Percentiles rank a stretch among this genome's conserved stretches.
These are phyloP conservation scores for Blastobotrys indianensis DNA, from an alignment of 1,139 yeast species.

Conservation along the genomic window DNA sequence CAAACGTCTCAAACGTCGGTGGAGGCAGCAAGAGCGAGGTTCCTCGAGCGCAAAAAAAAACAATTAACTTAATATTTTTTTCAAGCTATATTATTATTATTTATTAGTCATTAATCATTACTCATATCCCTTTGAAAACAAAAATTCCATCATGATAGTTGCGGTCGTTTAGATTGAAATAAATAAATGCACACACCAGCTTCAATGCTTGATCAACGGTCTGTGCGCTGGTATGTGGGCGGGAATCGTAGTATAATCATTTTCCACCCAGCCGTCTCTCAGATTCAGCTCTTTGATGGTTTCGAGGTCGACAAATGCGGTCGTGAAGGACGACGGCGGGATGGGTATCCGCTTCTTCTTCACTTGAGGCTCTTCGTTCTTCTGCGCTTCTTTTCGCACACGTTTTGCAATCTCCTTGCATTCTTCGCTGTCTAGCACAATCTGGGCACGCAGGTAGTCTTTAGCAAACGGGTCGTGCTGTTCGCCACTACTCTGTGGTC, in stretches of 20 bases:
- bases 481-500: neutral
- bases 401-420: conserved; percentile 13
- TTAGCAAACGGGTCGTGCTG: neutral
- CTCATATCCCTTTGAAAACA: too few relatives aligned
- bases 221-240: too few relatives aligned
- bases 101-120: neutral
- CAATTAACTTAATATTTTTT: neutral
- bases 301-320: conserved; percentile 7
- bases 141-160: too few relatives aligned
- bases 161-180: too few relatives aligned
- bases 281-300: conserved; percentile 5
- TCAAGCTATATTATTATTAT: neutral
- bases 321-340: conserved; percentile 4
- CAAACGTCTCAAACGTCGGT: conserved; percentile 19
- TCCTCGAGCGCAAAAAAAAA: conserved; percentile 26
- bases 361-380: neutral
- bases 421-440: conserved; percentile 16
- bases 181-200: conserved; percentile 1
- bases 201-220: too few relatives aligned
- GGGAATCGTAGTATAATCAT: too few relatives aligned
- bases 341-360: conserved; percentile 1
- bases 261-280: too few relatives aligned
- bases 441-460: conserved; percentile 26
- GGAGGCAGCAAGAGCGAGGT: conserved; percentile 29
- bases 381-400: conserved; percentile 5